These are phyloP conservation scores for Tulasnella sp. DNA, from an alignment of 768 basidiomycete species.

Conservation along the genomic window DNA sequence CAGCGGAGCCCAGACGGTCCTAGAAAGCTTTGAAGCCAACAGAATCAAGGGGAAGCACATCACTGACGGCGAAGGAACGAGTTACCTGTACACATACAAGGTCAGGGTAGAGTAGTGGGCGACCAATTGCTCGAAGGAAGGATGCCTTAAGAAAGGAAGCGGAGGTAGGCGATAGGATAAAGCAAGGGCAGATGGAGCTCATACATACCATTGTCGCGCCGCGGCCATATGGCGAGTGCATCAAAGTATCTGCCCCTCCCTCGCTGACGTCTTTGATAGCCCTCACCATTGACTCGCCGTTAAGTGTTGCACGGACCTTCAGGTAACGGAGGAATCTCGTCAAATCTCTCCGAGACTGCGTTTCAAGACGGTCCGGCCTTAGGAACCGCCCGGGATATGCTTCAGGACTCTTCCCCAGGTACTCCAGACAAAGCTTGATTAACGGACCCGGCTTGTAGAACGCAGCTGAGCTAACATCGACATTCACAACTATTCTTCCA, in stretches of 20 bases:
- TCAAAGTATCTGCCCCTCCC: conserved; percentile 45
- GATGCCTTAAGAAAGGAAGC: not conserved
- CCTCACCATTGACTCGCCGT: conserved; percentile 34
- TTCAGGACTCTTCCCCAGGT: not conserved
- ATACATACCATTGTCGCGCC: conserved; percentile 26
- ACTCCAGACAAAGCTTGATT: conserved; percentile 40
- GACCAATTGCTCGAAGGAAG: not conserved
- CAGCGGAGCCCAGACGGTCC: conserved; percentile 50
- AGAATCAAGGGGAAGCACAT: not conserved
- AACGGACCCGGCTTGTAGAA: conserved; percentile 58
- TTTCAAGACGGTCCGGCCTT: conserved; percentile 26
- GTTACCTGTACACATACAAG: conserved; percentile 58
- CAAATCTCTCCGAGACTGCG: not conserved
- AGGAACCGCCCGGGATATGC: conserved; percentile 41
- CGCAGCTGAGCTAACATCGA: conserved; percentile 68
- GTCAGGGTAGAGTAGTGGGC: conserved; percentile 46
- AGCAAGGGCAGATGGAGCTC: conserved; percentile 23
- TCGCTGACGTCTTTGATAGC: conserved; percentile 55
- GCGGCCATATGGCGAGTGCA: conserved; percentile 53
- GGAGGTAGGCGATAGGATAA: conserved; percentile 26
- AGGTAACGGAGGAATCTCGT: not conserved
- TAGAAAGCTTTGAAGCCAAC: not conserved
- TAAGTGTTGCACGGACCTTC: not conserved
- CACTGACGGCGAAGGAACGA: not conserved
- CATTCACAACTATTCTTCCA: conserved; percentile 57